Conservation (phyloP, 2,329 filamentous ascomycete species). For the Colletotrichum gigasporum region DNA sequence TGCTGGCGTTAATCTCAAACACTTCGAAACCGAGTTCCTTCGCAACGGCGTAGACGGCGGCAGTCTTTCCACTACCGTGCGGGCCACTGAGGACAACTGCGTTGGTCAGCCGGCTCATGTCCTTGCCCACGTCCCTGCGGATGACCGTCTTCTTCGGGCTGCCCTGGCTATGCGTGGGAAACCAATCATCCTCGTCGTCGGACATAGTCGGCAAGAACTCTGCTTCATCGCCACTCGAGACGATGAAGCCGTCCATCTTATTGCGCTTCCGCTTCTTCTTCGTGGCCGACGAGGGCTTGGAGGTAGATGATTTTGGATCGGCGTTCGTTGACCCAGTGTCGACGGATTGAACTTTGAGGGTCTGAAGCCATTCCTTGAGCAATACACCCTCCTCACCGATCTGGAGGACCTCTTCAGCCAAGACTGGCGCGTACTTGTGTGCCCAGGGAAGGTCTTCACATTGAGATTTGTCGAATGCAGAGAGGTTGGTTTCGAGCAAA, state of each 20-base stretch:
- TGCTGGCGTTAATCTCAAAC: conserved; percentile 92
- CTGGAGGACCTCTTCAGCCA: conserved; percentile 79
- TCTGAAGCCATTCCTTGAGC: conserved; percentile 83
- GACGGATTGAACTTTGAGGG: conserved; percentile 79
- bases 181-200: conserved; percentile 57
- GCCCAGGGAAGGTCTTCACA: conserved; percentile 81
- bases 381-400: conserved; percentile 73
- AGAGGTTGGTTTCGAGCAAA: conserved; percentile 69
- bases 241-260: conserved; percentile 82
- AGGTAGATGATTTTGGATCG: conserved; percentile 38
- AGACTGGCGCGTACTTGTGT: conserved; percentile 83
- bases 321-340: conserved; percentile 63
- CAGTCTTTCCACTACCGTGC: conserved; percentile 91
- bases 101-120: conserved; percentile 68
- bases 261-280: conserved; percentile 77
- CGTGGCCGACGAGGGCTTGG: conserved; percentile 38
- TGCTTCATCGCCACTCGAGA: conserved; percentile 80
- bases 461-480: conserved; percentile 81
- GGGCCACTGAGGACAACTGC: conserved; percentile 90
- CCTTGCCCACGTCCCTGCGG: conserved; percentile 53
- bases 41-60: conserved; percentile 89
- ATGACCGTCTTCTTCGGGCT: conserved; percentile 64
- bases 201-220: conserved; percentile 75
- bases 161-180: conserved; percentile 49
- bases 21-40: conserved; percentile 93